Evolutionary conservation across 208 protist species (phyloP), one percentile per base, ranked within the genome.

Genomic region (Plasmodiophora brassicae): DNA sequence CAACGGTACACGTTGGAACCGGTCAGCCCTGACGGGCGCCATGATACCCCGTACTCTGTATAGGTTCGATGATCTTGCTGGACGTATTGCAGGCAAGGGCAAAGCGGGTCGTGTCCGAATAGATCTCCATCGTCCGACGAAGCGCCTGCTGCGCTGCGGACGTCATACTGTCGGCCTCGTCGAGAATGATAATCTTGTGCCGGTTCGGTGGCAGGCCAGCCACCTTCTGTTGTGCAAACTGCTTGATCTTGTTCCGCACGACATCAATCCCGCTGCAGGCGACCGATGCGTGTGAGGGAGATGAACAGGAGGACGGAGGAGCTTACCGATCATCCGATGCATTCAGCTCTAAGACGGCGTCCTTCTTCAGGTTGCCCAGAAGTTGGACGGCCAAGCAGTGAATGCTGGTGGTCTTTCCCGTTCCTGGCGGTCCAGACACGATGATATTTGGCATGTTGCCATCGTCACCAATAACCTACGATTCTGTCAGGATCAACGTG

Each of bases 11-110:
- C n/a, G n/a, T n/a, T n/a, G n/a, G n/a, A n/a, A n/a, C n/a, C n/a
- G 25, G 0, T 89, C 32, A 84, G 41, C n/a, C 38, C 0, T 10
- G 36, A 43, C 38, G 46, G 32, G n/a, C 0, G 1, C 1, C 0
- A 57, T 22, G 0, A 57, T 41, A 71, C 0, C 43, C 35, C 46
- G 54, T n/a, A 32, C 93, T 97, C 88, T 99, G 98, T 88, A 99
- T 99, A 0, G 98, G 96, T 89, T 99, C 98, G 88, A 99, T 99
- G 46, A 99, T 98, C 91, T 99, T 99, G 65, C 93, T 96, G 71
- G 96, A 98, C 46, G 94, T 95, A 93, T 99, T 99, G 93, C 98
- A 99, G 22, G 98, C 97, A 83, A 99, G 95, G 53, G 97, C 97
- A 92, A 99, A 99, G 44, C 98, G 94, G 0, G 97, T 99, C 0